These are phyloP conservation scores for Volutella citrinella DNA, from an alignment of 2,329 filamentous ascomycete genomes.

Conservation along the genomic window DNA sequence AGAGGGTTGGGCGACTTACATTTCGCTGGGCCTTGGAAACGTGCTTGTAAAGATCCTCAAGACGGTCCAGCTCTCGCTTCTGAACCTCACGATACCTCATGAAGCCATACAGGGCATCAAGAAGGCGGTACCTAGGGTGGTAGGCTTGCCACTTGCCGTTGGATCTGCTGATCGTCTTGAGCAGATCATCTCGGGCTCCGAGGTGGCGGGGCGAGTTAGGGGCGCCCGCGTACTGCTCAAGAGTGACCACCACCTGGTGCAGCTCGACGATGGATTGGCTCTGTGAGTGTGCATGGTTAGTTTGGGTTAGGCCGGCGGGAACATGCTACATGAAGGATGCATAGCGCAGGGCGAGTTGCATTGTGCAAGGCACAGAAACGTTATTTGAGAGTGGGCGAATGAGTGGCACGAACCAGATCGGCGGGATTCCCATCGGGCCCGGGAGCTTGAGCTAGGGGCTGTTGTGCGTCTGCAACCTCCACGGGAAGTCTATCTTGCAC, in stretches of 20 bases:
- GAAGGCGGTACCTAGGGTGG: constrained; percentile 37
- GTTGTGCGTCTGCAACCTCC: no score
- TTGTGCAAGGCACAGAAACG: no score
- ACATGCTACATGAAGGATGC: no score
- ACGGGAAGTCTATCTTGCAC: no score
- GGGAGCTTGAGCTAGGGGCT: no score
- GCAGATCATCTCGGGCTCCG: constrained; percentile 28
- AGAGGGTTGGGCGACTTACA: constrained; percentile 28
- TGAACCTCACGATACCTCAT: constrained; percentile 32
- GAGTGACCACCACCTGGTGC: constrained; percentile 24
- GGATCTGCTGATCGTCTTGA: constrained; percentile 25
- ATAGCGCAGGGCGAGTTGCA: no score
- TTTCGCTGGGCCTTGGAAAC: constrained; percentile 33
- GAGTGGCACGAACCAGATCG: constrained; percentile 13
- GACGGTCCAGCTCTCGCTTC: constrained; percentile 33
- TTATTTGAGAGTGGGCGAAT: not conserved
- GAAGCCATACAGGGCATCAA: constrained; percentile 39
- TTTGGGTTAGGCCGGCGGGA: no score
- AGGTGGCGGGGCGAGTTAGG: constrained; percentile 24
- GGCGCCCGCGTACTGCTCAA: constrained; percentile 21
- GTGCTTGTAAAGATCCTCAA: constrained; percentile 35
- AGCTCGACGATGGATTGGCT: no score
- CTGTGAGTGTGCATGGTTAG: no score
- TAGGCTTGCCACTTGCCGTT: constrained; percentile 31
- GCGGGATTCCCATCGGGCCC: constrained; percentile 9